Conservation (phyloP, 192 early-diverging fungal genomes). For the Gigaspora rosea region DNA sequence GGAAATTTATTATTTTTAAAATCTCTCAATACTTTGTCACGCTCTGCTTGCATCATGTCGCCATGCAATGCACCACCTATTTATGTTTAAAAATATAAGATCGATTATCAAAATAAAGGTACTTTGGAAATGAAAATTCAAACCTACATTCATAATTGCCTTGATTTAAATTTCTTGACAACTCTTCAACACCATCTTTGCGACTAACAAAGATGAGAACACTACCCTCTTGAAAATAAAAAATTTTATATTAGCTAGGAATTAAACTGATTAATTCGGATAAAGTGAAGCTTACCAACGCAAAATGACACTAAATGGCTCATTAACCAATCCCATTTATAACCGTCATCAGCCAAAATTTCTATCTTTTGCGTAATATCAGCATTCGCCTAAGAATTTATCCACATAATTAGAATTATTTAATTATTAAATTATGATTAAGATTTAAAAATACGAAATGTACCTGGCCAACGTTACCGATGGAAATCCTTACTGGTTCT, state of each 20-base stretch:
- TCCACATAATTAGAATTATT: neutral
- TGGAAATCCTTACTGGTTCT: constrained; percentile 73
- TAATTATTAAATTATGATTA: neutral
- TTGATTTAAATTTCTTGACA: constrained; percentile 62
- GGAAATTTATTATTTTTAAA: constrained; percentile 63
- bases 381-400: constrained; percentile 56
- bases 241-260: neutral
- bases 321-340: constrained; percentile 79
- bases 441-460: neutral
- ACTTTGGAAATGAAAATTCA: neutral
- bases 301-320: constrained; percentile 54
- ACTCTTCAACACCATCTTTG: constrained; percentile 72
- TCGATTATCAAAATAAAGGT: neutral
- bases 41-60: constrained; percentile 73
- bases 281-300: constrained; percentile 41
- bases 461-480: constrained; percentile 68
- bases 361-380: constrained; percentile 73
- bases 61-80: constrained; percentile 69
- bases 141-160: constrained; percentile 62
- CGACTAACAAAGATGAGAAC: constrained; percentile 77
- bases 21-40: constrained; percentile 71
- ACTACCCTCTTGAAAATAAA: constrained; percentile 52
- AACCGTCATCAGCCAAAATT: constrained; percentile 63
- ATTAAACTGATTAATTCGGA: neutral
- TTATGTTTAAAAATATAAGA: neutral